phyloP scores from a whole-genome alignment of 805 yeast genomes.

The Pichia exigua region DNA sequence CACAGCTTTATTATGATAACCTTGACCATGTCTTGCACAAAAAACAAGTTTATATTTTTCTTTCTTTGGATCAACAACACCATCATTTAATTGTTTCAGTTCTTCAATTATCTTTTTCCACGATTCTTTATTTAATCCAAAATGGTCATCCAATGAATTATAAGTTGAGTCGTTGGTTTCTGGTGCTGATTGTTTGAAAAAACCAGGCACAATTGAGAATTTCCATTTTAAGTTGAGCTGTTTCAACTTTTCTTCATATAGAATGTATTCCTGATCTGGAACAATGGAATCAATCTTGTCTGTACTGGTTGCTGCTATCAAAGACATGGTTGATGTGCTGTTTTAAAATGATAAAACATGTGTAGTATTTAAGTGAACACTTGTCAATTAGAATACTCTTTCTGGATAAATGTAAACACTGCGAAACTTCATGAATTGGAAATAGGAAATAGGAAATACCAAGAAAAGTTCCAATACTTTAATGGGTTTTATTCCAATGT shows the following conservation, averaged over 20 bases:
- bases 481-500: not conserved
- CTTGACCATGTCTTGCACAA: slow-evolving; percentile 65
- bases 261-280: slow-evolving; percentile 14
- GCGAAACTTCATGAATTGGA: not conserved
- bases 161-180: slow-evolving; percentile 40
- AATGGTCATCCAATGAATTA: slow-evolving; percentile 34
- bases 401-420: not conserved
- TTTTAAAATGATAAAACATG: not conserved
- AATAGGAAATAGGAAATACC: too few relatives aligned
- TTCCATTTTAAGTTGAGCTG: slow-evolving; percentile 28
- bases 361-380: not conserved
- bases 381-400: slow-evolving; percentile 7
- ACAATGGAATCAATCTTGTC: slow-evolving; percentile 25
- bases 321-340: not conserved
- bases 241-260: slow-evolving; percentile 10
- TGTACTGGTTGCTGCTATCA: slow-evolving; percentile 18
- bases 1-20: slow-evolving; percentile 53
- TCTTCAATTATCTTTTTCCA: slow-evolving; percentile 34
- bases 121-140: slow-evolving; percentile 34
- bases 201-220: slow-evolving; percentile 42
- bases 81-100: slow-evolving; percentile 30
- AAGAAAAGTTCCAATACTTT: too few relatives aligned
- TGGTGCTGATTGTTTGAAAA: slow-evolving; percentile 39
- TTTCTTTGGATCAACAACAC: slow-evolving; percentile 23
- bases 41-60: slow-evolving; percentile 42